phyloP scores from a whole-genome alignment of 2,329 filamentous ascomycete genomes.

The Exophiala alcalophila region DNA sequence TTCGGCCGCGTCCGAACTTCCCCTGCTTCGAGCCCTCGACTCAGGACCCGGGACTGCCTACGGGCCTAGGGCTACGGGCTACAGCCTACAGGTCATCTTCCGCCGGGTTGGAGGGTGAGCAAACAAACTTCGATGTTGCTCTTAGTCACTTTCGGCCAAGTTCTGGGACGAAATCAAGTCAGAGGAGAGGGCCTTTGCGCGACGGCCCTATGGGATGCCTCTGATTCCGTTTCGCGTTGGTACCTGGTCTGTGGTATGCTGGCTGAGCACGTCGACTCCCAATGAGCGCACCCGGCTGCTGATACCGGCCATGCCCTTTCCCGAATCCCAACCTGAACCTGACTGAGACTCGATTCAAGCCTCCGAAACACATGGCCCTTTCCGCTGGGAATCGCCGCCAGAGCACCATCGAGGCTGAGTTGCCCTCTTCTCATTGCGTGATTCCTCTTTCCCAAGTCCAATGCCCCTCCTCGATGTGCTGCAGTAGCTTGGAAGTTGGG shows the following conservation, averaged over 20 bases:
- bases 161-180: no score
- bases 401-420: constrained; percentile 25
- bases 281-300: no score
- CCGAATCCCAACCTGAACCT: no score
- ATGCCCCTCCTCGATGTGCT: constrained; percentile 13
- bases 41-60: no score
- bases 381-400: constrained; percentile 19
- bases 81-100: constrained; percentile 5
- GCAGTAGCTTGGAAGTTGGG: constrained; percentile 14
- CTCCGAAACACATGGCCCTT: no score
- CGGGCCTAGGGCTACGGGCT: no score
- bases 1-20: constrained; percentile 13
- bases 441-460: neutral
- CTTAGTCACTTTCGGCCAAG: constrained; percentile 23
- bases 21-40: constrained; percentile 15
- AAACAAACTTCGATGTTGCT: constrained; percentile 12
- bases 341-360: no score
- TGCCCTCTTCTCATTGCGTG: constrained; percentile 16
- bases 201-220: constrained; percentile 17
- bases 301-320: no score
- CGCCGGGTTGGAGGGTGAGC: constrained; percentile 2
- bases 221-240: constrained; percentile 10
- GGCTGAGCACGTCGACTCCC: no score
- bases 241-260: constrained; percentile 15
- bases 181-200: constrained; percentile 20